phyloP scores from a whole-genome alignment of 2,329 filamentous ascomycete species.

The Colletotrichum sp. region DNA sequence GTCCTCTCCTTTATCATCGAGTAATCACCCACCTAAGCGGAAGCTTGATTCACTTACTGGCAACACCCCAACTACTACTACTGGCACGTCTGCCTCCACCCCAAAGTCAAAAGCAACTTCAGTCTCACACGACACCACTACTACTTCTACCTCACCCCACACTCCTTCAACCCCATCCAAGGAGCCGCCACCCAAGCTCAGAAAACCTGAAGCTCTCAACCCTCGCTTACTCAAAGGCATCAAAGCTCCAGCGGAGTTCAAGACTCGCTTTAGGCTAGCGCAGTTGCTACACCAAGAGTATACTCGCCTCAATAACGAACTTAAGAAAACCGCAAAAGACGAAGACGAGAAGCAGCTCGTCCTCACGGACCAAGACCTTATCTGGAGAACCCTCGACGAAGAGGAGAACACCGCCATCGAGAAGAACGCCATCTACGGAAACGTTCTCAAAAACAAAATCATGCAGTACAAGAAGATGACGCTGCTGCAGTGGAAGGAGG shows the following conservation, averaged over 20 bases:
- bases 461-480: slow-evolving; percentile 78
- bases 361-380: slow-evolving; percentile 69
- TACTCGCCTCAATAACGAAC: slow-evolving; percentile 68
- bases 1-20: slow-evolving; percentile 12
- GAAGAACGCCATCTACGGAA: slow-evolving; percentile 76
- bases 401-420: slow-evolving; percentile 78
- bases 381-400: slow-evolving; percentile 73
- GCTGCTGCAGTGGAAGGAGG: slow-evolving; percentile 72
- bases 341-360: slow-evolving; percentile 57
- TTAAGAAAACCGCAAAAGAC: slow-evolving; percentile 56
- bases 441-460: slow-evolving; percentile 83
- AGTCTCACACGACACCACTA: background rate
- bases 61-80: background rate
- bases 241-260: slow-evolving; percentile 60
- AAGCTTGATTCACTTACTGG: slow-evolving; percentile 1
- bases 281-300: slow-evolving; percentile 71
- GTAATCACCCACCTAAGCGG: slow-evolving; percentile 1
- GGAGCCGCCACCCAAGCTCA: slow-evolving; percentile 21
- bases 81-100: background rate
- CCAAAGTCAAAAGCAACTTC: background rate
- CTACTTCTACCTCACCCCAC: background rate
- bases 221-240: slow-evolving; percentile 67
- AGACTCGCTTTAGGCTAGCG: slow-evolving; percentile 61
- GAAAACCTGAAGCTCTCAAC: slow-evolving; percentile 63
- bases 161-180: slow-evolving; percentile 18